Base-by-base conservation (phyloP, 108 stramenopile genomes). In the Parietichytrium sp. region DNA sequence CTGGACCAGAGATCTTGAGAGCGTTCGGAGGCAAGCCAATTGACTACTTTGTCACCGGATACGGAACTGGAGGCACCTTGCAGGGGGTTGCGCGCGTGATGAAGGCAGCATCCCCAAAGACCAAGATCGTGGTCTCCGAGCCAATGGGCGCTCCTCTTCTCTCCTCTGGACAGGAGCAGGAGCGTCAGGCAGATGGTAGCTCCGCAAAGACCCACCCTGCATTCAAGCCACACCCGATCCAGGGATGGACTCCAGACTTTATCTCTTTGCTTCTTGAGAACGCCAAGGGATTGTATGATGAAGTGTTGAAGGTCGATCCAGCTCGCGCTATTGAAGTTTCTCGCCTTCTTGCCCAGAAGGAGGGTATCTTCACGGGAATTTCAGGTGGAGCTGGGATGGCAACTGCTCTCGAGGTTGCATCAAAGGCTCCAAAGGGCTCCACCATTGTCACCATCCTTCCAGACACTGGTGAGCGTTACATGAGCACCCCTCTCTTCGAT, bases 401-500 rank as follows among this genome's bases (percentile, higher is more conserved):
- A 82, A 89, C 88, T 6, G 93, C 93, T 7, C 49, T 94, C 48
- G 90, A 93, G 52, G 82, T 84, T 29, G 93, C 93, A 18, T 91
- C 91, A 82, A 85, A 86, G 23, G 89, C 87, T 7, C 86, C 90
- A 0, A 84, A 85, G 53, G 93, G 93, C 12, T 85, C 90, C 16
- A 85, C 83, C 31, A 84, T 94, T 50, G 78, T 92, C 6, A 87
- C 90, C 47, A 91, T 94, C 86, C 54, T 94, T 30, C 85, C 93
- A 31, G 93, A 94, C 80, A 92, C 92, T 27, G 93, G 91, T n/a
- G 93, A 94, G 55, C 86, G 93, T 20, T 93, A 93, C 82, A 78
- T 94, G 55, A 90, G 89, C 15, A 94, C 93, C 26, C 92, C 92
- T 15, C 90, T 94, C 49, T 96, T 96, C 86, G 93, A 94, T 85